Conservation (phyloP, 2,329 filamentous ascomycete species). For the Stachybotrys elegans region DNA sequence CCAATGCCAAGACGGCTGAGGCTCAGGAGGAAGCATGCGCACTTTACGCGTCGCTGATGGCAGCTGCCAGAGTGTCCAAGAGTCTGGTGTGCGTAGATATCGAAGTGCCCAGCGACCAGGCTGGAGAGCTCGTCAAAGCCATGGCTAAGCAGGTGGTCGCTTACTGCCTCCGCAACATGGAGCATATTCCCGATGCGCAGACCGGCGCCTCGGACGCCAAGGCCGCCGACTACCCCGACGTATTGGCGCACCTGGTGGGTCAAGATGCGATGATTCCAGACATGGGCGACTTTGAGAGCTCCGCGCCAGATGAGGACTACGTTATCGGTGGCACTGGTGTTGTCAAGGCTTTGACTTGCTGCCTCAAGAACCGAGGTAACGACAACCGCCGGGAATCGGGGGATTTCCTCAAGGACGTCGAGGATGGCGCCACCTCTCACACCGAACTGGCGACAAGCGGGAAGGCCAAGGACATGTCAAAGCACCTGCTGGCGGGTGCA, state of each 20-base stretch:
- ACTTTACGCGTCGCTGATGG: slow-evolving; percentile 84
- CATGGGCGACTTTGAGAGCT: slow-evolving; percentile 55
- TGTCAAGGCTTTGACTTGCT: slow-evolving; percentile 88
- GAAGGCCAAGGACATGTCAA: slow-evolving; percentile 89
- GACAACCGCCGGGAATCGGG: slow-evolving; percentile 52
- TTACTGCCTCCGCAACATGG: slow-evolving; percentile 89
- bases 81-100: slow-evolving; percentile 88
- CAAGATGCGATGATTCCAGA: slow-evolving; percentile 49
- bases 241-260: slow-evolving; percentile 82
- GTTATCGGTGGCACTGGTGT: slow-evolving; percentile 94
- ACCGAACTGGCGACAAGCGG: slow-evolving; percentile 35
- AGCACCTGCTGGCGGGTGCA: slow-evolving; percentile 79
- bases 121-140: slow-evolving; percentile 87
- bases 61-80: slow-evolving; percentile 76
- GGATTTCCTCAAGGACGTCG: slow-evolving; percentile 48
- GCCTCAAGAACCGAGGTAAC: slow-evolving; percentile 70
- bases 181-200: slow-evolving; percentile 66
- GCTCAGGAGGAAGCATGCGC: slow-evolving; percentile 91
- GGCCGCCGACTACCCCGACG: slow-evolving; percentile 59
- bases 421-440: slow-evolving; percentile 43
- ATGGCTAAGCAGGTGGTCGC: slow-evolving; percentile 92
- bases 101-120: slow-evolving; percentile 74
- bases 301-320: slow-evolving; percentile 85
- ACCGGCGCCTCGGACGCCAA: slow-evolving; percentile 41
- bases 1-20: slow-evolving; percentile 70